Conservation (phyloP, 495 filamentous ascomycete genomes). For the Aspergillus carlsbadensis region DNA sequence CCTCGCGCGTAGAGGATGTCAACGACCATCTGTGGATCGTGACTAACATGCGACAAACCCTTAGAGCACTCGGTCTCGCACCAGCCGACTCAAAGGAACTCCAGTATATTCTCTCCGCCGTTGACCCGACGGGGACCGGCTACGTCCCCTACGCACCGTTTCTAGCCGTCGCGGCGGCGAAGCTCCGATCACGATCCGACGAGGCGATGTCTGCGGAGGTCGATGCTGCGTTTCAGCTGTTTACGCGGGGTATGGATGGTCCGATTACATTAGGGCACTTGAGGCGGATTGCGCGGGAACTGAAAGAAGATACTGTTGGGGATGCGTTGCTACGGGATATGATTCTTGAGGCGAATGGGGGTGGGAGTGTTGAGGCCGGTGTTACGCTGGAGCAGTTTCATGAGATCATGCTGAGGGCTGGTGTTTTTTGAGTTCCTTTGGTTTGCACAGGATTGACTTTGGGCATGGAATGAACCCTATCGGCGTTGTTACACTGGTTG, state of each 20-base stretch:
- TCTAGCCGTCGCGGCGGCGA: conserved; percentile 80
- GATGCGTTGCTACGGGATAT: conserved; percentile 86
- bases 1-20: neutral
- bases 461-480: neutral
- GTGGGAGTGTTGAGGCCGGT: conserved; percentile 65
- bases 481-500: neutral
- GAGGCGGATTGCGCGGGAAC: conserved; percentile 71
- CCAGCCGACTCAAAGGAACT: conserved; percentile 64
- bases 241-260: conserved; percentile 55
- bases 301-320: conserved; percentile 72
- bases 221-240: conserved; percentile 75
- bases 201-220: conserved; percentile 66
- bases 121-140: conserved; percentile 80
- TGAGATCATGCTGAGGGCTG: conserved; percentile 79
- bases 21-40: too few species aligned
- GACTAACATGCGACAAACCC: neutral
- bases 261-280: conserved; percentile 75
- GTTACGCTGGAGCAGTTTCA: conserved; percentile 81
- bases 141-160: conserved; percentile 75
- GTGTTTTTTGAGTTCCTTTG: conserved; percentile 61
- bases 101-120: conserved; percentile 66
- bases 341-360: conserved; percentile 89
- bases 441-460: neutral
- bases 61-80: conserved; percentile 72
- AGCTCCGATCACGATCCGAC: conserved; percentile 58